Evolutionary conservation across 768 basidiomycete genomes (phyloP), one percentile per base, ranked within the genome.

Genomic region (Psilocybe subaeruginosa): DNA sequence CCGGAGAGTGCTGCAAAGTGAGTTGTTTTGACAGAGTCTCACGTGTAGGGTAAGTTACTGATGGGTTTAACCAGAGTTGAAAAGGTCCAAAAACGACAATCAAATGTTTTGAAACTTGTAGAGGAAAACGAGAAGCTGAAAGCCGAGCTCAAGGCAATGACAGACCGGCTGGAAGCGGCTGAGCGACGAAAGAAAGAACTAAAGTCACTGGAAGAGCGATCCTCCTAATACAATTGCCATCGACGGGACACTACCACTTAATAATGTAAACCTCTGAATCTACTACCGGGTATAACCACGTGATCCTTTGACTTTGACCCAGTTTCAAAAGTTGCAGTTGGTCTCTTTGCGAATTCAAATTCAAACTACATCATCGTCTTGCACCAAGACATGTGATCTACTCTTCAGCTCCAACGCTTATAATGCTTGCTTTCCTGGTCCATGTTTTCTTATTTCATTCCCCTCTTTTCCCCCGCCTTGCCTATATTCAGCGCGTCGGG

Each of bases 61-160:
- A 59, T 66, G 64, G 63, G 71, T 64, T 56, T 39, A 35, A 29
- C 23, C 37, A 83, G 83, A 67, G 69, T 76, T 50, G 78, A 77
- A 57, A 83, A 82, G 72, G 75, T 83, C 30, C 78, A 90, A 70
- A 92, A 92, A 75, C 86, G 91, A 63, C 87, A 85, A 45, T 90
- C 88, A 67, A 92, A 89, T 73, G 89, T 93, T 60, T 72, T 90
- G 69, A 91, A 89, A 69, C 79, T 93, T 37, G 81, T 88, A 19
- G 81, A 89, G 76, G 91, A 93, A 79, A 89, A 92, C 72, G 88
- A 90, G 72, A 89, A 87, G 73, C 77, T 93, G 62, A 87, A 89
- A 74, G 87, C 82, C 53, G 86, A 92, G 74, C 81, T 93, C 69
- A 85, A 80, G 69, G 89, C 85, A 53, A 89, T 93, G 87, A 80